Conservation (phyloP, 257 asterid genomes). For the Misopates orontium region DNA sequence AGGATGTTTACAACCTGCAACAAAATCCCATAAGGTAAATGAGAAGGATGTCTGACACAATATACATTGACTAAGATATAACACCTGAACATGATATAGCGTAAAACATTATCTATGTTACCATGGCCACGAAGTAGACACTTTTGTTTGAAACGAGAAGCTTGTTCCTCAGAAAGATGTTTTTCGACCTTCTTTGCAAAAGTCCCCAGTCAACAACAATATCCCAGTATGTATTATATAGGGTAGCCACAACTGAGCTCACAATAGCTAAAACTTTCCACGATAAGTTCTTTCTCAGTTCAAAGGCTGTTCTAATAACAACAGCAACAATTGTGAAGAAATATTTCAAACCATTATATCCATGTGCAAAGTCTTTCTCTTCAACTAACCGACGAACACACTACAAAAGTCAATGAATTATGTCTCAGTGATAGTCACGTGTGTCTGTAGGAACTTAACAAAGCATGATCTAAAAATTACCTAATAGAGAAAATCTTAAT, state of each 20-base stretch:
- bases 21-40: constrained; percentile 12
- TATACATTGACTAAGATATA: neutral
- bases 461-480: neutral
- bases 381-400: constrained; percentile 74
- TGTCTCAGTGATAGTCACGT: constrained; percentile 22
- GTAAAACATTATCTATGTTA: constrained; percentile 26
- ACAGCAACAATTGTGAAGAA: constrained; percentile 77
- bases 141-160: constrained; percentile 52
- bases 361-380: constrained; percentile 58
- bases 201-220: constrained; percentile 86
- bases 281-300: constrained; percentile 41
- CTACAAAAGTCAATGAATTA: constrained; percentile 39
- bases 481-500: neutral
- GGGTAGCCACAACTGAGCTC: constrained; percentile 59
- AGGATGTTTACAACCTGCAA: constrained; percentile 67
- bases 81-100: no score
- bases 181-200: constrained; percentile 61
- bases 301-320: constrained; percentile 65
- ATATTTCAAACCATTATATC: constrained; percentile 65
- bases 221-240: constrained; percentile 78
- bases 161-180: constrained; percentile 63
- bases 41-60: neutral
- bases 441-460: constrained; percentile 2
- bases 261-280: constrained; percentile 69
- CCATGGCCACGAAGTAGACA: constrained; percentile 70